Base-by-base conservation (phyloP, 768 basidiomycete species). In the Crepidotus variabilis region DNA sequence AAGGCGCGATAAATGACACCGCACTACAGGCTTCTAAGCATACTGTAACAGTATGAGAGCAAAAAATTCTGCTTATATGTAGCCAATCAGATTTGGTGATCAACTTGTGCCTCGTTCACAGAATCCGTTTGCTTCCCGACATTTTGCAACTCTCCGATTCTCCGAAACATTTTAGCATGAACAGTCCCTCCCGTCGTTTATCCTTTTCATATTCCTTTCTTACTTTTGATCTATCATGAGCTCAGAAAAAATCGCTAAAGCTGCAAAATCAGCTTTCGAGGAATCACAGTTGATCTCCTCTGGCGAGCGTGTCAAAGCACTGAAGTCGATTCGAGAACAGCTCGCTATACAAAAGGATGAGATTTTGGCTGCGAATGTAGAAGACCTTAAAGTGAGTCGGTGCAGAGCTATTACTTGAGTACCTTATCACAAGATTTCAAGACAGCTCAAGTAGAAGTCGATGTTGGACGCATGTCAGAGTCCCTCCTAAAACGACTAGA, bases 401-500 rank as follows among this genome's bases (percentile, higher is more conserved):
- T 18, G 13, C 46, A 36, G 24, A 32, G 47, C 18, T 45, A 6
- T 49, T 55, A n/a, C 53, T 23, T 46, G 13, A 46, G 60, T 35
- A 55, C 36, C 32, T 16, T 46, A 46, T 33, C 51, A 54, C 57
- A 34, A 45, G 36, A 28, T 48, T 35, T n/a, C 5, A 66, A 94
- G 86, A 87, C 88, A 47, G 94, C 94, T 2, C 78, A 84, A 68
- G 71, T 67, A 9, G 90, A 94, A 57, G 93, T 94, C 2, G 84
- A 85, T 36, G 82, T 88, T 0, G 95, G 94, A 0, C 84, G 84
- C 13, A 92, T 99, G 79, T 89, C 94, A 0, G 76, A 77, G 2
- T 83, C 95, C 6, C 73, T 98, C 52, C 72, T 95, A n/a, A 91
- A 88, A 48, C 85, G 97, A 18, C 78, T 99, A 22, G 93, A 97